A percentile compares a stretch with the other conserved stretches of the same genome.
phyloP scores from a whole-genome alignment of 2,329 filamentous ascomycete species.

The Xylaria sp. region DNA sequence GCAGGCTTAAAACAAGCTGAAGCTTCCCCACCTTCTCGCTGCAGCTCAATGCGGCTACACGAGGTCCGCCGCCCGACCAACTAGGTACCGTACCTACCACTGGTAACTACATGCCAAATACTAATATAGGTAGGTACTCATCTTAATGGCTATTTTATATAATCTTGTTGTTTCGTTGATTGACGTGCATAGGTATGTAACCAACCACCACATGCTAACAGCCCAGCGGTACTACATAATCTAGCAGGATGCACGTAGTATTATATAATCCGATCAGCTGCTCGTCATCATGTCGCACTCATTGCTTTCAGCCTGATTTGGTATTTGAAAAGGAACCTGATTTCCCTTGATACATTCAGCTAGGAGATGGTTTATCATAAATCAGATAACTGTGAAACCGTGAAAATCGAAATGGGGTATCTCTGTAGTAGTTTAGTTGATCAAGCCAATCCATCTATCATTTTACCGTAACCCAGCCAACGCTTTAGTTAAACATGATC shows the following conservation, averaged over 20 bases:
- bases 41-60: neutral
- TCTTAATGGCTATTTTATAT: neutral
- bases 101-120: neutral
- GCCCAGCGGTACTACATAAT: neutral
- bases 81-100: no score
- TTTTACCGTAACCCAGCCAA: slow-evolving; percentile 6
- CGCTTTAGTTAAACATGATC: neutral
- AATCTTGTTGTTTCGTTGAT: neutral
- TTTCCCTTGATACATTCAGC: neutral
- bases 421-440: slow-evolving; percentile 9
- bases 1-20: slow-evolving; percentile 1
- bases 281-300: neutral
- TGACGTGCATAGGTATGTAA: neutral
- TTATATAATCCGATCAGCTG: neutral
- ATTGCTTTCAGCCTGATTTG: neutral
- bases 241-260: neutral
- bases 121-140: no score
- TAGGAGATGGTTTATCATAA: neutral
- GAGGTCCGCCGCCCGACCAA: neutral
- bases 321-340: neutral
- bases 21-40: slow-evolving; percentile 6
- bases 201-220: no score
- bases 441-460: slow-evolving; percentile 8
- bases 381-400: neutral
- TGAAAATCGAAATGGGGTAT: slow-evolving; percentile 26